A percentile compares a stretch with the other conserved stretches of the same genome.
phyloP scores from a whole-genome alignment of 768 basidiomycete genomes.

The Paxillus involutus region DNA sequence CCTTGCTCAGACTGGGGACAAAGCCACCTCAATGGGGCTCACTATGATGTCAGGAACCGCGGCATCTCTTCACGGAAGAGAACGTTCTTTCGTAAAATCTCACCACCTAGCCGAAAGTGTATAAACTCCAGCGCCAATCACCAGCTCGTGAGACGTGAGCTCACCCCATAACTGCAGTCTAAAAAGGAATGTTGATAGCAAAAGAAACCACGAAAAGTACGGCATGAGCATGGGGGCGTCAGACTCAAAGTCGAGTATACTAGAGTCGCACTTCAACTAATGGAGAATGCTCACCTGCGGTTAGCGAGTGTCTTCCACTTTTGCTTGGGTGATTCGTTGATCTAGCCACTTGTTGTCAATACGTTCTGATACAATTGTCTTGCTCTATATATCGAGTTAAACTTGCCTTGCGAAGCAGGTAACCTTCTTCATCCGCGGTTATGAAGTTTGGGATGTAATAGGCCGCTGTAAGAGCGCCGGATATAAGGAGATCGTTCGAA shows the following conservation, averaged over 20 bases:
- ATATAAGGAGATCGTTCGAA: constrained; percentile 11
- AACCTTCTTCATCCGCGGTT: constrained; percentile 72
- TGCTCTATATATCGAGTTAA: constrained; percentile 2
- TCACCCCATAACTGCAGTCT: constrained; percentile 78
- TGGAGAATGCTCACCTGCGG: constrained; percentile 7
- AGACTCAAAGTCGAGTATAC: neutral
- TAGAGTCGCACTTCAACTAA: neutral
- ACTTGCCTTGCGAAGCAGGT: constrained; percentile 72
- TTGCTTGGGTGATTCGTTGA: constrained; percentile 71
- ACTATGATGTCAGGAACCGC: constrained; percentile 68
- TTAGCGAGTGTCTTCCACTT: constrained; percentile 68
- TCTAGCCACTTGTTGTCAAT: constrained; percentile 44
- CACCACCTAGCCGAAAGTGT: constrained; percentile 54
- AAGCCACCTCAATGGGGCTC: constrained; percentile 22
- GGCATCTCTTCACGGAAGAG: constrained; percentile 74
- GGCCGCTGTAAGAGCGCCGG: constrained; percentile 36
- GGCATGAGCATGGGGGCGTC: neutral
- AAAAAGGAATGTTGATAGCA: constrained; percentile 2
- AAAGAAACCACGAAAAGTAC: constrained; percentile 1
- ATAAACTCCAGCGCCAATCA: neutral
- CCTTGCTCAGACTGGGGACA: constrained; percentile 5
- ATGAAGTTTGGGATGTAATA: constrained; percentile 82
- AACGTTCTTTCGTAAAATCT: constrained; percentile 65
- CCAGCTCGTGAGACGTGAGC: constrained; percentile 7
- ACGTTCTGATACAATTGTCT: neutral